Base-by-base conservation (phyloP, 2,329 filamentous ascomycete genomes). In the Paecilomyces sp. region DNA sequence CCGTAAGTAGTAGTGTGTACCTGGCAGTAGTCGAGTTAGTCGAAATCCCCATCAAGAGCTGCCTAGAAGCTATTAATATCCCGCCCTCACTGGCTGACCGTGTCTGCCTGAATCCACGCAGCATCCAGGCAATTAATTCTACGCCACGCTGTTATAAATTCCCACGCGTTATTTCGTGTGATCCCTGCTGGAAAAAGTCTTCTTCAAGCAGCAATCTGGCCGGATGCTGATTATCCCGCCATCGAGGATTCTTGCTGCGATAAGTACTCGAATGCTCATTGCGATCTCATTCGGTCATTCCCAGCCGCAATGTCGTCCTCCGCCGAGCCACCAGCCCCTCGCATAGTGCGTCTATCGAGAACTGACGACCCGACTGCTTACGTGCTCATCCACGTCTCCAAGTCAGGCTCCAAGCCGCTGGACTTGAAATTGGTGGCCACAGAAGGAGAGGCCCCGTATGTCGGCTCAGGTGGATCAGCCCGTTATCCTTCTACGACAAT, bases 381-480 rank as follows among this genome's bases (percentile, higher is more conserved):
- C 64, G 74, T 86, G 24, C 74, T 87, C 15, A 67, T 86, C 33
- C 77, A 83, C 64, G 77, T 84, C 59, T 70, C 73, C 55, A 73
- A 62, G 22, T 62, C 67, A 12, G 69, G 71, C n/a, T 63, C 69
- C 58, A 61, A 71, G 61, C 63, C 72, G 3, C 73, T 86, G 9
- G 82, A 86, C 65, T 68, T 86, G 41, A 78, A 79, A 58, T 74
- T 88, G 30, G 74, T 81, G 11, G 85, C 81, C 25, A 86, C 84
- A 28, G 84, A 88, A 68, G 81, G 82, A 54, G 80, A 84, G 62
- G 74, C 73, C 58, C 79, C 83, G 12, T 87, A 82, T 69, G 74
- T 77, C 24, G 72, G 74, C 7, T 75, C 75, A 59, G 70, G 81
- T 83, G 68, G 56, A 69, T 61, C 18, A 22, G 47, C 8, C 57